phyloP scores from a whole-genome alignment of 179 eudicot genomes.

The Actinidia chinensis region DNA sequence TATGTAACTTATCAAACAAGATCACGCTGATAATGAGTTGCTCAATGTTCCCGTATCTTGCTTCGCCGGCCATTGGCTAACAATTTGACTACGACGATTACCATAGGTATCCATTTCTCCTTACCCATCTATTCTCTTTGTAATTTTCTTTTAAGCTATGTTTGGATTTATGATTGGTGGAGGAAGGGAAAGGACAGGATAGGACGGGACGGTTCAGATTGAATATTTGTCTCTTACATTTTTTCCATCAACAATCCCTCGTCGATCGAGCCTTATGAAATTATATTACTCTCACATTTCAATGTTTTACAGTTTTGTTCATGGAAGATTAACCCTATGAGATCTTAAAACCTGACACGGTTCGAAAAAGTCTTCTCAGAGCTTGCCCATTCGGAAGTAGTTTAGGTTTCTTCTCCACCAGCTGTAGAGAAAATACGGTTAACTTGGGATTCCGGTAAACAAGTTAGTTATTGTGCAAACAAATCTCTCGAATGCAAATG shows the following conservation, averaged over 20 bases:
- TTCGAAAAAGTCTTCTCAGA: conserved; percentile 58
- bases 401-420: conserved; percentile 36
- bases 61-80: conserved; percentile 66
- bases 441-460: neutral
- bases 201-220: too few relatives aligned
- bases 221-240: too few relatives aligned
- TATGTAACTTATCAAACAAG: neutral
- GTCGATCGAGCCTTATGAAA: too few relatives aligned
- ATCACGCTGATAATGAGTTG: too few relatives aligned
- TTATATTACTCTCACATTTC: neutral
- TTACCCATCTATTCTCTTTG: neutral
- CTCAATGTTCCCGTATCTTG: neutral
- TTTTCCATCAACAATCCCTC: too few relatives aligned
- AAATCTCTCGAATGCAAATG: conserved; percentile 77
- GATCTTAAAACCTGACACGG: conserved; percentile 69
- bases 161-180: too few relatives aligned
- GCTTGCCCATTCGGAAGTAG: conserved; percentile 78
- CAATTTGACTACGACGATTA: conserved; percentile 79
- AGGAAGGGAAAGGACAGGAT: too few relatives aligned
- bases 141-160: neutral
- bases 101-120: conserved; percentile 53
- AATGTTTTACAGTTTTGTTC: conserved; percentile 58
- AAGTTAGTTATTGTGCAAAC: neutral
- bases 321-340: conserved; percentile 88
- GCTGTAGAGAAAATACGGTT: neutral